These are phyloP conservation scores for Zhuliangozyma parablackwelliae DNA, from an alignment of 1,139 yeast species.

Conservation along the genomic window DNA sequence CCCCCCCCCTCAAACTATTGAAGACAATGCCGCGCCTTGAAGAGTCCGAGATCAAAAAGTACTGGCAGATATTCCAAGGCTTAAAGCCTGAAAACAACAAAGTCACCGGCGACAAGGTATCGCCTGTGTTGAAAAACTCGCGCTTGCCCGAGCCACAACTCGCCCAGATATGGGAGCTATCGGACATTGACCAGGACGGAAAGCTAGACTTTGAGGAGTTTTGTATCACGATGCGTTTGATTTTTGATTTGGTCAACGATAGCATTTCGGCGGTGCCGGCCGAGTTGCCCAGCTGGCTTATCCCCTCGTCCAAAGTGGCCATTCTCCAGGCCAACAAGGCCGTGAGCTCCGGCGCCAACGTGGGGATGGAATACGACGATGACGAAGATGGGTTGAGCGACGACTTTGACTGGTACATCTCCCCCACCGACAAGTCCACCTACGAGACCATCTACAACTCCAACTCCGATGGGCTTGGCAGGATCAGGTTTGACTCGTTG, in stretches of 20 bases:
- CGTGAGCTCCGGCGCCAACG: constrained; percentile 32
- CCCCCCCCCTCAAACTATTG: no score
- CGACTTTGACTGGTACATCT: constrained; percentile 93
- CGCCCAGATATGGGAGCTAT: constrained; percentile 82
- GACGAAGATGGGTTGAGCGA: constrained; percentile 58
- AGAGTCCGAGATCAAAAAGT: constrained; percentile 92
- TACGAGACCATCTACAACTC: constrained; percentile 78
- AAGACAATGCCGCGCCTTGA: constrained; percentile 59
- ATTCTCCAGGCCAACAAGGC: constrained; percentile 79
- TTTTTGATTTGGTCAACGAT: constrained; percentile 86
- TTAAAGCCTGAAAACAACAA: constrained; percentile 75
- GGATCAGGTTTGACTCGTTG: constrained; percentile 71
- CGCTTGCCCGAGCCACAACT: constrained; percentile 72
- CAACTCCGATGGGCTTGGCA: constrained; percentile 76
- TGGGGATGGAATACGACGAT: constrained; percentile 32
- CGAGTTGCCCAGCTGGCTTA: constrained; percentile 81
- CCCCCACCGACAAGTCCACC: constrained; percentile 75
- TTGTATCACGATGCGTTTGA: constrained; percentile 93
- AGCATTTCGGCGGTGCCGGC: constrained; percentile 60
- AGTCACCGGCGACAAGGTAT: constrained; percentile 79
- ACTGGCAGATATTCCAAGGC: constrained; percentile 95
- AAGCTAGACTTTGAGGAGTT: constrained; percentile 92
- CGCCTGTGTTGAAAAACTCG: constrained; percentile 84
- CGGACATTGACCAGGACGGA: constrained; percentile 93
- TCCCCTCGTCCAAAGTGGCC: constrained; percentile 85